Evolutionary conservation across 306 rosid species (phyloP).

Genomic region (Castanospermum australe): DNA sequence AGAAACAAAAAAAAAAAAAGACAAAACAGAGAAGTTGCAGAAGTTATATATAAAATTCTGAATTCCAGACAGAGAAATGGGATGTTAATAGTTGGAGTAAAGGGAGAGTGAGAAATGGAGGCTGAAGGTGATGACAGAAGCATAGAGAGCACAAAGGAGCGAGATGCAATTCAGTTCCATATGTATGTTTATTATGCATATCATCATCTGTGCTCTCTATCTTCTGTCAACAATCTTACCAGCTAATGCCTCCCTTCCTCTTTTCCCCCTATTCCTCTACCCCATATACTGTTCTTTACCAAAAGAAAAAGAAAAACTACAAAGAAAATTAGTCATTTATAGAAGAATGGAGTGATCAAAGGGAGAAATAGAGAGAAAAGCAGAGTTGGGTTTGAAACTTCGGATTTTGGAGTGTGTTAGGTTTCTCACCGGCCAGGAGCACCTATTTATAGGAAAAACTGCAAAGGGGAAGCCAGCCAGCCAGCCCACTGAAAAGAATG

Average conservation of each 20-base stretch:
- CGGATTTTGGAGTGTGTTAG: not conserved
- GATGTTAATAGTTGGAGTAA: not conserved
- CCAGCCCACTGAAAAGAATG: not conserved
- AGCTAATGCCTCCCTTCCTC: not conserved
- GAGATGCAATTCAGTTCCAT: conserved; percentile 31
- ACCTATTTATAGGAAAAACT: conserved; percentile 53
- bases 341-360: not conserved
- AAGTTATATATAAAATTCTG: no score
- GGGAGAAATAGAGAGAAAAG: conserved; percentile 1
- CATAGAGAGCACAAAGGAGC: conserved; percentile 62
- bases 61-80: not conserved
- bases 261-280: not conserved
- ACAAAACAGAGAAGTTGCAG: not conserved
- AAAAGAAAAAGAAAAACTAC: not conserved
- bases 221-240: conserved; percentile 90
- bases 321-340: not conserved
- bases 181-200: not conserved
- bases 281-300: not conserved
- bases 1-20: not conserved
- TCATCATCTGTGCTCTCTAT: conserved; percentile 98
- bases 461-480: not conserved
- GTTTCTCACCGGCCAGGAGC: conserved; percentile 14
- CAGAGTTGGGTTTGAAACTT: not conserved
- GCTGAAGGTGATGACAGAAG: conserved; percentile 57
- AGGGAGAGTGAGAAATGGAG: conserved; percentile 21